Conservation (phyloP, 2,329 filamentous ascomycete species). For the Ophiostoma himal-ulmi region DNA sequence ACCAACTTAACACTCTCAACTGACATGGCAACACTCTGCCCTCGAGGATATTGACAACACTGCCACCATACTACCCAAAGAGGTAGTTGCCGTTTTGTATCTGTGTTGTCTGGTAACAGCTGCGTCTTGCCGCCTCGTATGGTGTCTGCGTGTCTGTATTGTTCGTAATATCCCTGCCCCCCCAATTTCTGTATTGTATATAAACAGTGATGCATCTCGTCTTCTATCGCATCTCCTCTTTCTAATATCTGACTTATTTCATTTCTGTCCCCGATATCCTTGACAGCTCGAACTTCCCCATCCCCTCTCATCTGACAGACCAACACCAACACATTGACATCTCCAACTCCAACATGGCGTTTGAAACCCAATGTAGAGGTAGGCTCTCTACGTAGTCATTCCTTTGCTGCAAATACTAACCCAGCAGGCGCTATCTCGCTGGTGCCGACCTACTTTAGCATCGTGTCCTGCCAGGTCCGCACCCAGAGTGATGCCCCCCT, state of each 20-base stretch:
- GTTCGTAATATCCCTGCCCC: not conserved
- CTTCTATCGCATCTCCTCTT: not conserved
- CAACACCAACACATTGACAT: not conserved
- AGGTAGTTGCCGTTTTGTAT: not conserved
- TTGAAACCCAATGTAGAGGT: constrained; percentile 7
- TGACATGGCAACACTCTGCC: not conserved
- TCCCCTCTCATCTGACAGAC: not conserved
- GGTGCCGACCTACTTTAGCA: constrained; percentile 29
- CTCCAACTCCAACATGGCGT: not conserved
- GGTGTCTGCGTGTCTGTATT: not conserved
- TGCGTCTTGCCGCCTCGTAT: not conserved
- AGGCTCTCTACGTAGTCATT: not conserved
- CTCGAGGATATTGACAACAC: not conserved
- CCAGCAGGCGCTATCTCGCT: constrained; percentile 31
- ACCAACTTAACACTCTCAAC: not conserved
- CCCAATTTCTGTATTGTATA: not conserved
- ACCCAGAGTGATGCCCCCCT: constrained; percentile 30
- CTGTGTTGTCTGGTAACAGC: not conserved
- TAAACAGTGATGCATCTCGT: not conserved
- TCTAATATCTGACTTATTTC: not conserved
- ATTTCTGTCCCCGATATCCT: not conserved
- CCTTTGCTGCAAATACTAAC: not conserved
- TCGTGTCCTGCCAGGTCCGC: constrained; percentile 30
- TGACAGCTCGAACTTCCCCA: not conserved
- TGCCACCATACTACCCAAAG: not conserved